Evolutionary conservation across 2,329 filamentous ascomycete genomes (phyloP), one percentile per base, ranked within the genome.

Genomic region (Dothiorella sarmentorum): DNA sequence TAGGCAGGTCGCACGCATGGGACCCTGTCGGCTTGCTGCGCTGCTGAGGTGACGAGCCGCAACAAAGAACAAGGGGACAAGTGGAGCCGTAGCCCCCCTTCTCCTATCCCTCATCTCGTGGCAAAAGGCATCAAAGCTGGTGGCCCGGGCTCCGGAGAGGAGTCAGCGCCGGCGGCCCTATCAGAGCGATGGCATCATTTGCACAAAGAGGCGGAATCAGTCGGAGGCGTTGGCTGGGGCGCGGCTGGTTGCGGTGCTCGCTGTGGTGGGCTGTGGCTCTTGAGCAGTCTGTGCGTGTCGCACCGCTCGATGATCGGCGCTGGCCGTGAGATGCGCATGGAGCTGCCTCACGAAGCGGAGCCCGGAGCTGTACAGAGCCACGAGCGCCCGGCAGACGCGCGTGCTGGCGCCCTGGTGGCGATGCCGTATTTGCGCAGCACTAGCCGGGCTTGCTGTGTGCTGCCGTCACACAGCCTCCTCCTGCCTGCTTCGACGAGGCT

Each of bases 391-490:
- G 51, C 51, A 55, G 49, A 38, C 49, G 49, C 49, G 49, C 49
- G 49, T 53, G 49, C 49, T 53, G 49, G 17, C n/a, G 43, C 26
- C 45, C 49, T 27, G 22, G 49, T 53, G 49, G 49, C 49, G 49
- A 53, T 27, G 29, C 45, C 17, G 27, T 49, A 35, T 24, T n/a
- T 52, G 20, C 22, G 51, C 51, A 38, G 49, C 29, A 29, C 43
- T 44, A 44, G 42, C 40, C 22, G 20, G 40, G 20, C 40, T 20
- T 22, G 43, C 20, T 20, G n/a, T n/a, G n/a, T n/a, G 49, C 33
- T 40, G 49, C 49, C 35, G 49, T 53, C 49, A 33, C 49, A 53
- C 49, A 53, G 49, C 49, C 49, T 53, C 49, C 49, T 53, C 33
- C 49, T 35, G 49, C 49, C 33, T 35, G 49, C 49, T 53, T 53